A percentile compares a stretch with the other conserved stretches of the same genome.
Evolutionary conservation across 768 basidiomycete species (phyloP).

Genomic region (Agaricus blazei): DNA sequence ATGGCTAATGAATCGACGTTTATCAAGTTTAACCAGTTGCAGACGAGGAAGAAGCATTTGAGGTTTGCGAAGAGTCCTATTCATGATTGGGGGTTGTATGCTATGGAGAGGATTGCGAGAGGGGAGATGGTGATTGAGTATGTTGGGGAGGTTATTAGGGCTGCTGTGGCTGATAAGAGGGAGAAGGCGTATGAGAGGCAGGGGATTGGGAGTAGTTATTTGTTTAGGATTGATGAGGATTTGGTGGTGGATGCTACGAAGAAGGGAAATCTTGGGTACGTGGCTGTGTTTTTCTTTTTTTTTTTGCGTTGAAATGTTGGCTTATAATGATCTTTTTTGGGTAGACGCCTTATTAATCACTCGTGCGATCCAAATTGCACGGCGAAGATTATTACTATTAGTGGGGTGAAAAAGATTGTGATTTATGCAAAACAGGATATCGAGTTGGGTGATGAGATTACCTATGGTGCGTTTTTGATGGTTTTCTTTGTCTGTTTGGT

Average conservation of each 20-base stretch:
- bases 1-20: slow-evolving; percentile 63
- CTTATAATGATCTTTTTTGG: slow-evolving; percentile 9
- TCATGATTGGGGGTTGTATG: slow-evolving; percentile 97
- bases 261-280: slow-evolving; percentile 97
- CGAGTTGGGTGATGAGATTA: slow-evolving; percentile 96
- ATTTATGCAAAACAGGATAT: slow-evolving; percentile 98
- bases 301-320: slow-evolving; percentile 8
- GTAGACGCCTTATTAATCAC: slow-evolving; percentile 94
- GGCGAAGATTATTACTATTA: slow-evolving; percentile 88
- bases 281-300: slow-evolving; percentile 16
- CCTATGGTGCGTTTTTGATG: slow-evolving; percentile 65
- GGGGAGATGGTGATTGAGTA: slow-evolving; percentile 99
- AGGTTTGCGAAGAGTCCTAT: slow-evolving; percentile 94
- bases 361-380: slow-evolving; percentile 95
- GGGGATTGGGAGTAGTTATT: slow-evolving; percentile 96
- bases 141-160: slow-evolving; percentile 94
- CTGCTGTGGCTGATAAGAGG: slow-evolving; percentile 92
- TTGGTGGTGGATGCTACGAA: slow-evolving; percentile 98
- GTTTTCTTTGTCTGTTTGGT: not conserved
- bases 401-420: slow-evolving; percentile 95
- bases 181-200: slow-evolving; percentile 97
- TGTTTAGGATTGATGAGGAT: slow-evolving; percentile 98
- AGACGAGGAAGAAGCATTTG: slow-evolving; percentile 96
- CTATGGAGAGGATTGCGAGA: slow-evolving; percentile 89
- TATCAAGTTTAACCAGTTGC: slow-evolving; percentile 93